Base-by-base conservation (phyloP, 2,329 filamentous ascomycete species). In the Raffaelea deltoideospora region DNA sequence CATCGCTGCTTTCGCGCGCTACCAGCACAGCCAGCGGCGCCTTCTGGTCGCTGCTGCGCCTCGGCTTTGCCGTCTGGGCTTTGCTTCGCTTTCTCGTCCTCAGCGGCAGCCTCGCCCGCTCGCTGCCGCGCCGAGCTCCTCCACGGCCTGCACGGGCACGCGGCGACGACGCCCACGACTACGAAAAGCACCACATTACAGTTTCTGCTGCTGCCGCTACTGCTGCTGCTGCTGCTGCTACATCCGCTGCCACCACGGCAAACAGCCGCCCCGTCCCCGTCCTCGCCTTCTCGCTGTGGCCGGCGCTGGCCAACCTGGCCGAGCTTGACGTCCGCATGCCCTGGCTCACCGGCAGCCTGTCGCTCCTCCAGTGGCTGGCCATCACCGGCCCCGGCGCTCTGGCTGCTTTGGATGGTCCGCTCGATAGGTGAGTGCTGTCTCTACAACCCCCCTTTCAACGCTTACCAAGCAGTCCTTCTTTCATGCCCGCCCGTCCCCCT, bases 321-420 rank as follows among this genome's bases (percentile, higher is more conserved):
- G 76, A 86, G 63, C 59, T 94, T 52, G 67, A 79, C 47, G 57
- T 64, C 45, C 81, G 85, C 57, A 93, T 94, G 85, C 88, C 88
- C 44, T 96, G 88, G 88, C 69, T 94, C 39, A 69, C 67, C 52
- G 84, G 84, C 52, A 63, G 72, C 47, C 55, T 90, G 41, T 80
- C 81, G 39, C 70, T 94, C 57, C 55, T 79, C 47, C 84, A 90
- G 59, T 78, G 81, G 65, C 67, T 75, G 47, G 68, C 76, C 50
- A 59, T 88, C 51, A 64, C 67, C 50, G 84, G 86, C 19, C 83
- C 83, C 45, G 82, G 85, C 50, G 71, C 61, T 58, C 58, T 93
- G 45, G 85, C 81, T 53, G 69, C 71, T 50, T 72, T 79, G 21
- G 71, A 92, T 56, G 78, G 85, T 45, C 68, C 76, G 55, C 63